phyloP scores from a whole-genome alignment of 352 stramenopile species.

The Pythium phragmitis region DNA sequence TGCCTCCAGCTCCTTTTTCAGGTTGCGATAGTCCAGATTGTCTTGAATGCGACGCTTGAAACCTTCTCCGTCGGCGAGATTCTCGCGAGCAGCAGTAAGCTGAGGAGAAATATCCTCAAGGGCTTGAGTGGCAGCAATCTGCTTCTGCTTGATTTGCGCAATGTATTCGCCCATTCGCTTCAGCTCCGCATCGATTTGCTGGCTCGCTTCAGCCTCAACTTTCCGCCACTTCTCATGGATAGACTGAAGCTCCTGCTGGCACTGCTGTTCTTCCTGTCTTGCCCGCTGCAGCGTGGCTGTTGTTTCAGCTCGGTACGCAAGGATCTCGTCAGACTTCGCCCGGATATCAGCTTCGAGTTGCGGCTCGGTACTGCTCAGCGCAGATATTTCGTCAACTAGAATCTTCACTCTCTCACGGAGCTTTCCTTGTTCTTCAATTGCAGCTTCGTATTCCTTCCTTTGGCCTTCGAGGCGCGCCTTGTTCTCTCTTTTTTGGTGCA shows the following conservation, averaged over 20 bases:
- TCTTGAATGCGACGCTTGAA: constrained; percentile 74
- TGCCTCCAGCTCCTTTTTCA: constrained; percentile 49
- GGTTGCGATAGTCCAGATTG: constrained; percentile 68
- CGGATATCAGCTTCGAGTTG: constrained; percentile 43
- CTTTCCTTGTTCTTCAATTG: constrained; percentile 44
- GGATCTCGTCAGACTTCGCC: constrained; percentile 42
- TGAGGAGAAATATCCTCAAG: constrained; percentile 51
- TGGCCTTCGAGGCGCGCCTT: constrained; percentile 51
- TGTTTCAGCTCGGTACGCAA: constrained; percentile 29
- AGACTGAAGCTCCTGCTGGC: constrained; percentile 34
- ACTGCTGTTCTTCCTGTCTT: constrained; percentile 15
- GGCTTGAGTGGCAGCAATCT: constrained; percentile 35
- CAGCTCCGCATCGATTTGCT: constrained; percentile 48
- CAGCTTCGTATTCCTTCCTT: constrained; percentile 53
- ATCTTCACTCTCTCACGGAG: constrained; percentile 57
- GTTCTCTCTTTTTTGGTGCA: constrained; percentile 56
- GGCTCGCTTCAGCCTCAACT: constrained; percentile 30
- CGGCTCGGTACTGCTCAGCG: constrained; percentile 40
- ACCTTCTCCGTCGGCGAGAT: constrained; percentile 49
- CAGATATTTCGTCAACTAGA: constrained; percentile 44
- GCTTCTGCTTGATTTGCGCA: constrained; percentile 40
- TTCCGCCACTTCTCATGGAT: constrained; percentile 23
- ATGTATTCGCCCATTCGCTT: constrained; percentile 42
- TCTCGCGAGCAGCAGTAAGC: constrained; percentile 38
- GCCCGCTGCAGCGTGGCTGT: background rate